phyloP scores from a whole-genome alignment of 192 early-diverging fungal species.

The Podila minutissima region DNA sequence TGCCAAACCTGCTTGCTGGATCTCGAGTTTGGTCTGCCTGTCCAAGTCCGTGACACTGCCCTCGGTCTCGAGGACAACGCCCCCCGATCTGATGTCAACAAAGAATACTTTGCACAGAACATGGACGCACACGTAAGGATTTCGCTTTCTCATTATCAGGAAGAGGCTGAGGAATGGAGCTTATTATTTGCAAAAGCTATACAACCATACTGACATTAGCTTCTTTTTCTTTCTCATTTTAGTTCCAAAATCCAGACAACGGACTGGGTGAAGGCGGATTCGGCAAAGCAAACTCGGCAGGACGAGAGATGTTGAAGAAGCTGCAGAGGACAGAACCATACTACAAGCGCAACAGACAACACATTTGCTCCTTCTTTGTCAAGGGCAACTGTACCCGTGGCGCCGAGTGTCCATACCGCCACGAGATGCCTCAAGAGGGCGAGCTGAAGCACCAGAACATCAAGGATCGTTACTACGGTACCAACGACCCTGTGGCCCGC shows the following conservation, averaged over 20 bases:
- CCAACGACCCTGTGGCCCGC: constrained; percentile 93
- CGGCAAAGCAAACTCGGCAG: constrained; percentile 75
- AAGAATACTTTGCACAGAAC: constrained; percentile 87
- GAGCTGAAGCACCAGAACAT: constrained; percentile 94
- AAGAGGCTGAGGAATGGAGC: too few relatives aligned
- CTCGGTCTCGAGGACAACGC: constrained; percentile 79
- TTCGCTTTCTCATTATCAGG: background rate
- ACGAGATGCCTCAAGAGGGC: constrained; percentile 88
- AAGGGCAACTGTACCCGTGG: constrained; percentile 96
- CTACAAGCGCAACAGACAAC: constrained; percentile 89
- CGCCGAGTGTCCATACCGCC: constrained; percentile 95
- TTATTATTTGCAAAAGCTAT: too few relatives aligned
- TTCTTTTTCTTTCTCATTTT: background rate
- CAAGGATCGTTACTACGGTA: constrained; percentile 93
- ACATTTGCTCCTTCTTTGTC: constrained; percentile 97
- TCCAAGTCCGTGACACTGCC: constrained; percentile 92
- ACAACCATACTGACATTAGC: too few relatives aligned
- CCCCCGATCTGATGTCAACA: constrained; percentile 88
- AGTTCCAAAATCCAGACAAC: constrained; percentile 39
- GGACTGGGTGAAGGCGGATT: constrained; percentile 70
- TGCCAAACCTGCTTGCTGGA: constrained; percentile 98
- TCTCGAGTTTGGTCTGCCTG: constrained; percentile 93
- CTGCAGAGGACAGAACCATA: constrained; percentile 90
- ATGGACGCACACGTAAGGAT: constrained; percentile 68
- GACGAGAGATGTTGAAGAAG: constrained; percentile 77